Base-by-base conservation (phyloP, 768 basidiomycete species). In the Tephrocybe sp. region DNA sequence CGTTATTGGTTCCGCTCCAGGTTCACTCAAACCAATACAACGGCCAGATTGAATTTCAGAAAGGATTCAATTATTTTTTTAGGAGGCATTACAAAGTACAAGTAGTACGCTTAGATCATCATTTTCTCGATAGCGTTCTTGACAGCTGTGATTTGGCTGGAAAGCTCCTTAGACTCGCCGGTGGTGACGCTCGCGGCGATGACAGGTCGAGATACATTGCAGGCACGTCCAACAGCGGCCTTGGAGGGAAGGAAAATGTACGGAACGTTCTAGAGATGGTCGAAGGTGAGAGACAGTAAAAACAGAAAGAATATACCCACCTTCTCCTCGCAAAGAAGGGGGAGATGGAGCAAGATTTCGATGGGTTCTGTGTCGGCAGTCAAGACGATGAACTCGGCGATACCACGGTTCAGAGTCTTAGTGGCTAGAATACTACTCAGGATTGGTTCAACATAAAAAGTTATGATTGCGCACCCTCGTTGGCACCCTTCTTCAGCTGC, bases 311-410 rank as follows among this genome's bases (percentile, higher is more conserved):
- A n/a, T n/a, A n/a, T n/a, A n/a, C n/a, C n/a, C 47, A 88, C 92
- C 84, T 99, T 99, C 76, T 99, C 97, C 70, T 99, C 97, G 65
- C 97, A 99, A 23, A 99, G 79, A 54, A 99, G 79, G 32, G 97
- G 97, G 25, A 99, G 85, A 71, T 99, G 97, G 56, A 99, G 83
- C 48, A 99, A 74, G 70, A 99, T 99, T 69, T 98, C 97, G 62
- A 99, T 80, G 41, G 97, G 97, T 70, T 98, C 95, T 25, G 96
- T 98, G 64, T 99, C 94, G 48, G 87, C 87, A 48, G 97, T 97
- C 70, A 99, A 77, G 63, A 99, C 84, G 72, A 98, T 93, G 73
- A 99, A 91, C 73, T 99, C 97, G 54, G 95, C 89, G 59, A 96
- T 91, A 76, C 96, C 96, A 63, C 96, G 91, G 70, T 98, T 98